Evolutionary conservation across 106 monocot genomes (phyloP).

Genomic region (Xerophyta viscosa): DNA sequence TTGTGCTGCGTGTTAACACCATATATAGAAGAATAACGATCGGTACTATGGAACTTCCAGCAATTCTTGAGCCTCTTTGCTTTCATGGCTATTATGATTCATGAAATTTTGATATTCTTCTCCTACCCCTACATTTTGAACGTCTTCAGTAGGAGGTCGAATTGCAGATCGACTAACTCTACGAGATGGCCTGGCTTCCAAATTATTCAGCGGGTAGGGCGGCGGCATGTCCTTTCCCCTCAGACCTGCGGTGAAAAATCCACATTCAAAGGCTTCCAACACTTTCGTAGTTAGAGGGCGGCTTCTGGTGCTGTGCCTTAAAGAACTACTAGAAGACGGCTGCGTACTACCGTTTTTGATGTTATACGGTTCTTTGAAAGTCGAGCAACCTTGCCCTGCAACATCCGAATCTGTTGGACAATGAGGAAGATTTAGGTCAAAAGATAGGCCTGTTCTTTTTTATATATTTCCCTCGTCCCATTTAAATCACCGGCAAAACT

Average conservation of each 20-base stretch:
- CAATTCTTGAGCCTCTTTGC: conserved; percentile 28
- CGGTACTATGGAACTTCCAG: conserved; percentile 22
- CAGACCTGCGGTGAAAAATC: conserved; percentile 44
- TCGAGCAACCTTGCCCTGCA: conserved; percentile 5
- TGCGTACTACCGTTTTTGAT: conserved; percentile 2
- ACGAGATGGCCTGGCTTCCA: conserved; percentile 22
- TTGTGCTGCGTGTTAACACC: too few species aligned
- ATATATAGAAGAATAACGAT: background rate
- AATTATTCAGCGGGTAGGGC: background rate
- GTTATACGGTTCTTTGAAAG: too few species aligned
- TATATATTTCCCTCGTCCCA: background rate
- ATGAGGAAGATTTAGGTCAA: conserved; percentile 61
- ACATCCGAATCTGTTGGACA: conserved; percentile 41
- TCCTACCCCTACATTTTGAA: conserved; percentile 3
- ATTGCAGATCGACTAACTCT: conserved; percentile 19
- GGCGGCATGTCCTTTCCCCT: conserved; percentile 14
- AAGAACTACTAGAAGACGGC: conserved; percentile 11
- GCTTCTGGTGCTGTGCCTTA: conserved; percentile 84
- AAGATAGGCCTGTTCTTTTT: conserved; percentile 27
- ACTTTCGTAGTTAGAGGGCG: conserved; percentile 76
- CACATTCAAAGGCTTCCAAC: conserved; percentile 88
- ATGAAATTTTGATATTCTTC: conserved; percentile 9
- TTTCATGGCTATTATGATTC: conserved; percentile 12
- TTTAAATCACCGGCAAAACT: background rate
- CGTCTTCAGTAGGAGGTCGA: conserved; percentile 3